These are phyloP conservation scores for Alternaria arbusti DNA, from an alignment of 2,329 filamentous ascomycete genomes.

Conservation along the genomic window DNA sequence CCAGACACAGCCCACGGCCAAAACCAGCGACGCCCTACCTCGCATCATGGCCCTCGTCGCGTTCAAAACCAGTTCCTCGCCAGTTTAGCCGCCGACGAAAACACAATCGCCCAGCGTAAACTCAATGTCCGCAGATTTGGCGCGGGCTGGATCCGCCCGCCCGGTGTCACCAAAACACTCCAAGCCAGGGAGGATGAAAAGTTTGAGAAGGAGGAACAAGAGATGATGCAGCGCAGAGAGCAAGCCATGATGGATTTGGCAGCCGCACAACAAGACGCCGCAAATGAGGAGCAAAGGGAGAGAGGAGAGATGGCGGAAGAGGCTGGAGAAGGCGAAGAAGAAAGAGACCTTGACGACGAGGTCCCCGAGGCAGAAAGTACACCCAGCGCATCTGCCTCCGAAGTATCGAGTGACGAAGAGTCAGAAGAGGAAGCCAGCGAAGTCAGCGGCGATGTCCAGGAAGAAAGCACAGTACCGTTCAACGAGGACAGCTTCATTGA, in stretches of 20 bases:
- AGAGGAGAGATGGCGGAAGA: constrained; percentile 49
- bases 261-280: constrained; percentile 57
- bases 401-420: constrained; percentile 45
- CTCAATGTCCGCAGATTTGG: constrained; percentile 86
- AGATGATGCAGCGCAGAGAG: constrained; percentile 74
- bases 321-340: constrained; percentile 27
- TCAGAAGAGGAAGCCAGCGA: constrained; percentile 10
- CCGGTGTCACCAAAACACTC: constrained; percentile 85
- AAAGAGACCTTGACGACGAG: constrained; percentile 52
- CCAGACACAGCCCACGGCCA: constrained; percentile 21
- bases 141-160: constrained; percentile 86
- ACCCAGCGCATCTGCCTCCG: constrained; percentile 25
- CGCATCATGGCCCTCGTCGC: constrained; percentile 24
- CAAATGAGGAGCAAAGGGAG: constrained; percentile 49
- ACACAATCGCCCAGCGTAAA: constrained; percentile 76
- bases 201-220: constrained; percentile 84
- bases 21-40: constrained; percentile 24
- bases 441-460: constrained; percentile 29
- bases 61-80: constrained; percentile 59
- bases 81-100: constrained; percentile 77
- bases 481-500: constrained; percentile 58
- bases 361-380: constrained; percentile 45
- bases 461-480: constrained; percentile 52
- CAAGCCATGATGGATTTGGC: constrained; percentile 76
- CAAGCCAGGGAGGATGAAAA: constrained; percentile 90